Conservation (phyloP, 1,284 basidiomycete genomes). For the Trichosporon inkin region DNA sequence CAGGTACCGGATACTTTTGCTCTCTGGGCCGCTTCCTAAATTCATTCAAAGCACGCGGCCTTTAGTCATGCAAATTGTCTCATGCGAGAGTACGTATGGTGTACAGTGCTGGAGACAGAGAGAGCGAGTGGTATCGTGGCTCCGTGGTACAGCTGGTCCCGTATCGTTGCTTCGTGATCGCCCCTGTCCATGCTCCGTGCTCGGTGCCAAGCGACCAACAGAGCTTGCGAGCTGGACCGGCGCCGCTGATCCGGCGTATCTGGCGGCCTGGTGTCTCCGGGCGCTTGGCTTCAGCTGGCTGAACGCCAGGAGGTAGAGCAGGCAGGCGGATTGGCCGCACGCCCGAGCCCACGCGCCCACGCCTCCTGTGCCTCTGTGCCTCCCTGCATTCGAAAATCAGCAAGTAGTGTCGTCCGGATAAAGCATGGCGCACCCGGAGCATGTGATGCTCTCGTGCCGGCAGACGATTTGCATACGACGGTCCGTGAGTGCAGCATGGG, state of each 20-base stretch:
- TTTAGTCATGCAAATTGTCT: constrained; percentile 1
- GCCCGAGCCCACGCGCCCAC: background rate
- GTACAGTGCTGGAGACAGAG: too few species aligned
- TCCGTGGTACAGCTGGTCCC: too few species aligned
- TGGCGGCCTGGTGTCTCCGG: too few species aligned
- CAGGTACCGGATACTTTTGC: constrained; percentile 3
- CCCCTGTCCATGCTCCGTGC: background rate
- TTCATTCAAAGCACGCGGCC: background rate
- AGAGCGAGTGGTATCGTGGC: too few species aligned
- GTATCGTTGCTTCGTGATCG: background rate
- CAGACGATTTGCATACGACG: too few species aligned
- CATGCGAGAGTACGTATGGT: too few species aligned
- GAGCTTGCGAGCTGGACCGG: background rate
- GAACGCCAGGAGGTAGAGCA: background rate
- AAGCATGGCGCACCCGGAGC: background rate
- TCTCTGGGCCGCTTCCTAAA: background rate
- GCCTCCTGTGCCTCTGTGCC: background rate
- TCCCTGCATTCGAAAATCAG: background rate
- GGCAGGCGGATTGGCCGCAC: background rate
- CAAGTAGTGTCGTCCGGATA: background rate
- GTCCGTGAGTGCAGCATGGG: too few species aligned
- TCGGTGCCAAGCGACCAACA: background rate
- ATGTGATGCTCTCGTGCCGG: constrained; percentile 5
- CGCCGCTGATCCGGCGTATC: too few species aligned
- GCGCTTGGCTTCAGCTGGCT: background rate